Base-by-base conservation (phyloP, 2,329 filamentous ascomycete genomes). In the Trichoderma afroharzianum region DNA sequence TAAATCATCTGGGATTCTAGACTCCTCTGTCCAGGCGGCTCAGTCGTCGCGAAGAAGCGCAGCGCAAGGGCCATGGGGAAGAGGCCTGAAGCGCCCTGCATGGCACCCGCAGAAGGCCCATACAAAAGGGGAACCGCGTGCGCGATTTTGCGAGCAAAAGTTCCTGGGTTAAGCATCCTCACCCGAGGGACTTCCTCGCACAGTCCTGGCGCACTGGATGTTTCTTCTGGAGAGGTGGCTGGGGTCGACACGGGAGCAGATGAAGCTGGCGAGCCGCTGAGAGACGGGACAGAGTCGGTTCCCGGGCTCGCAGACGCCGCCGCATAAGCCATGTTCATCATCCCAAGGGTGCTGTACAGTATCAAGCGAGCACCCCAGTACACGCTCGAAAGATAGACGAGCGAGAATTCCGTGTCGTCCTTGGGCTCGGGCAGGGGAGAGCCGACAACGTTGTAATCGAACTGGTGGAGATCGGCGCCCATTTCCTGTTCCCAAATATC, bases 61-160 rank as follows among this genome's bases (percentile, higher is more conserved):
- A 74, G 71, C 12, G 71, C 71, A n/a, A 74, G 62, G 18, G 69
- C 70, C 28, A 72, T 32, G 12, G 71, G 70, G 26, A 74, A 71
- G 28, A 74, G 71, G 8, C 63, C 70, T 1, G 71, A 61, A 24
- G 72, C 67, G 26, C 71, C 70, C 3, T 70, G 67, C 58, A 72
- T 64, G 6, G 66, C 67, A 3, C 72, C 69, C 4, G 73, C 72
- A 6, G 64, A 47, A 33, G 71, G 72, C 21, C 71, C 72, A 15
- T 72, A 71, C 32, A 75, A 68, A 15, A 74, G 57, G 32, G 72
- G 69, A 8, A 73, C 72, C 3, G 63, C 39, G n/a, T 72, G 73
- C 9, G 72, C 73, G 26, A 75, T 75, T 58, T 75, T 75, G 59
- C 58, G 61, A 4, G 73, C 70, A 57, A 67, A 75, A 24, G 72